phyloP scores from a whole-genome alignment of 768 basidiomycete species.

The Harrya chromipes region DNA sequence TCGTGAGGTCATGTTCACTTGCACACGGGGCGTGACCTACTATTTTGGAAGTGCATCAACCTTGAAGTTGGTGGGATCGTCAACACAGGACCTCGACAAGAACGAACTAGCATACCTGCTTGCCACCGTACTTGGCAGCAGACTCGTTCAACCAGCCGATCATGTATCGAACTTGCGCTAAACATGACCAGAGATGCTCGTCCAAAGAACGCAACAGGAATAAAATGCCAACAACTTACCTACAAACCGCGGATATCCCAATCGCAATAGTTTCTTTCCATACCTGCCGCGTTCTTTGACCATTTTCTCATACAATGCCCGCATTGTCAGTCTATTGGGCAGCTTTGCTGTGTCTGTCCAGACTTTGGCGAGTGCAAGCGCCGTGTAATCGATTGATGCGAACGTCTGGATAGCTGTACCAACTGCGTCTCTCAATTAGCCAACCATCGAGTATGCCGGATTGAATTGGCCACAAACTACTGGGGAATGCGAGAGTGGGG shows the following conservation, averaged over 20 bases:
- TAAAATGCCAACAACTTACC: conserved; percentile 1
- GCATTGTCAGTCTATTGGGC: conserved; percentile 1
- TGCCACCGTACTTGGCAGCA: conserved; percentile 13
- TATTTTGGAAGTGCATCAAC: not conserved
- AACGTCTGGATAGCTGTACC: not conserved
- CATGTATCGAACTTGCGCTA: not conserved
- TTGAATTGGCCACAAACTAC: not conserved
- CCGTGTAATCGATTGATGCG: not conserved
- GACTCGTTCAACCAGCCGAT: conserved; percentile 15
- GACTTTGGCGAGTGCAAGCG: conserved; percentile 13
- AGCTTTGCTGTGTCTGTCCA: conserved; percentile 14
- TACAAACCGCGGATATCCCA: not conserved
- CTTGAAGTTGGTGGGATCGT: not conserved
- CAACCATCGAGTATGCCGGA: not conserved
- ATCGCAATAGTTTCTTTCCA: conserved; percentile 2
- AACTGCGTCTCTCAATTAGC: not conserved
- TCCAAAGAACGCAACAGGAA: not conserved
- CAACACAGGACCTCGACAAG: not conserved
- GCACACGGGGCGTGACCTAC: not conserved
- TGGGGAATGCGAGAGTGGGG: conserved; percentile 14
- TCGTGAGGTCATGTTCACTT: not conserved
- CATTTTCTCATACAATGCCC: not conserved
- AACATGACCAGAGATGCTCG: too few species aligned
- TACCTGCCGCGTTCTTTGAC: conserved; percentile 13
- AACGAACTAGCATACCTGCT: conserved; percentile 9